Evolutionary conservation across 2,329 filamentous ascomycete species (phyloP), one percentile per base, ranked within the genome.

Genomic region (Cordyceps pruinosa): DNA sequence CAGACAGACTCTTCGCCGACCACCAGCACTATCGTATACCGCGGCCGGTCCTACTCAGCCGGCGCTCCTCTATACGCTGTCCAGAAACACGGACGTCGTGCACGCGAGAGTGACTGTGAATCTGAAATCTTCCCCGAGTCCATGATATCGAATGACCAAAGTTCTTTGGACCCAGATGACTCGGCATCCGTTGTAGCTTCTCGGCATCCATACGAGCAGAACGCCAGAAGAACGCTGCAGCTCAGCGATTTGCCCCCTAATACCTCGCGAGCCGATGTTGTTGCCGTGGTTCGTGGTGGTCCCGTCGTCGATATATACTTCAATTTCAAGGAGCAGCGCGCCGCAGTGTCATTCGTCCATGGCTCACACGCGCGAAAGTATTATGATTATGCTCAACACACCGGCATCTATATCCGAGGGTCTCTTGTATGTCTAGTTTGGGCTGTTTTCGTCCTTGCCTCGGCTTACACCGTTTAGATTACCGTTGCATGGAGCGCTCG

Each of bases 281-380:
- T 80, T 3, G 76, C 78, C 23, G 77, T 79, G 12, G 72, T 94
- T 52, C 83, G 86, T 58, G 89, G 90, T 25, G 90, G 89, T 1
- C 76, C 81, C 61, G 64, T 95, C 12, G 69, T 92, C 12, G 87
- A 90, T 61, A 74, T 93, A 41, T 86, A 81, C 62, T 63, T 91
- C 48, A 81, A 83, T 32, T 66, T 64, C 9, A 70, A 79, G 42
- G 84, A 90, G 52, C 80, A 80, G 32, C 75, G 74, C 45, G 87
- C 83, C 4, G 80, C 78, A 42, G 76, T 94, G 2, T 89, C 89
- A 0, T 94, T 94, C 66, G 74, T 89, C 7, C 77, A 84, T 51
- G 80, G 80, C 34, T 73, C 77, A 21, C 79, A 84, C 58, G 86
- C 86, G n/a, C 70, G 73, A 28, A 78, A 81, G 0, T 94, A 90